Conservation (phyloP, 1,284 basidiomycete species). For the Cystobasidiaceae sp. region DNA sequence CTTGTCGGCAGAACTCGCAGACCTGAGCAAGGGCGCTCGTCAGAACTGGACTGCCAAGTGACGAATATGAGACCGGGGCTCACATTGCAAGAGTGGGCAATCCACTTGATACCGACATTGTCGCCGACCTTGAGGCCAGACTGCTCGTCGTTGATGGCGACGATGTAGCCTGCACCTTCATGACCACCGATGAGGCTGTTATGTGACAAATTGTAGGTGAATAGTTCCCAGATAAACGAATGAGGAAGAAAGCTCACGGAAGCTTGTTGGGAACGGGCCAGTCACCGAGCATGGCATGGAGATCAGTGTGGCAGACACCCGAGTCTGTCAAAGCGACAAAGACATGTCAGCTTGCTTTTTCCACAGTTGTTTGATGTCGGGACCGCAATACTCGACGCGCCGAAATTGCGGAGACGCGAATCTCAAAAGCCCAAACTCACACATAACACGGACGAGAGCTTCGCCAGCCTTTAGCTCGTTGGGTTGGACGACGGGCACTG, state of each 20-base stretch:
- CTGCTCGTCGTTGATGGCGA: constrained; percentile 67
- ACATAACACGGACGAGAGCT: constrained; percentile 66
- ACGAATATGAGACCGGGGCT: background rate
- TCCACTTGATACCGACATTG: constrained; percentile 81
- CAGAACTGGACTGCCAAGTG: no score
- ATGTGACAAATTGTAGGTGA: background rate
- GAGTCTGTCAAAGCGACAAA: constrained; percentile 50
- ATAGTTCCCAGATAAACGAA: background rate
- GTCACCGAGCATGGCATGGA: constrained; percentile 56
- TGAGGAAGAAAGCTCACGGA: constrained; percentile 47
- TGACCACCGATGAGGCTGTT: constrained; percentile 70
- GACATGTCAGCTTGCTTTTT: background rate
- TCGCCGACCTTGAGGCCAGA: constrained; percentile 60
- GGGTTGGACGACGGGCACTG: constrained; percentile 52
- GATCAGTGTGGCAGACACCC: constrained; percentile 70
- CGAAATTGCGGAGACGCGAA: background rate
- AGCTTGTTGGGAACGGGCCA: constrained; percentile 52
- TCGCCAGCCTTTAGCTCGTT: constrained; percentile 68
- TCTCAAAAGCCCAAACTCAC: constrained; percentile 1
- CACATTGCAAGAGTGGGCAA: constrained; percentile 58
- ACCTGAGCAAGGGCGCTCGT: constrained; percentile 26
- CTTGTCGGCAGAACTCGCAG: constrained; percentile 55
- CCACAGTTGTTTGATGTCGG: background rate
- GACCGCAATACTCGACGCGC: background rate
- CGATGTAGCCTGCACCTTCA: constrained; percentile 66